Evolutionary conservation across 2,329 filamentous ascomycete species (phyloP).

Genomic region (Colletotrichum endophyticum): DNA sequence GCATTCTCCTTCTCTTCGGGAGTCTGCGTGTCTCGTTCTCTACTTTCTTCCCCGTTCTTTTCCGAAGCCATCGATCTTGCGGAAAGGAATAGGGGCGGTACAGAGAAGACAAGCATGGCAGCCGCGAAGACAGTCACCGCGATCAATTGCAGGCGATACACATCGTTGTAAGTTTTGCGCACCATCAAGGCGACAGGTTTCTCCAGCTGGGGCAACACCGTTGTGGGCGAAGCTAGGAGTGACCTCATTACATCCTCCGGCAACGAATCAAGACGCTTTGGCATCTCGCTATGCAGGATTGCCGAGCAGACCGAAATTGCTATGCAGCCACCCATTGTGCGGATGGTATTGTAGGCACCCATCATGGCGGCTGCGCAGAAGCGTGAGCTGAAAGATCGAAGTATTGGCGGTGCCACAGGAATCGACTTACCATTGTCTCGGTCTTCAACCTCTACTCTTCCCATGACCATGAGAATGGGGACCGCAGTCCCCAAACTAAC

Average conservation of each 20-base stretch:
- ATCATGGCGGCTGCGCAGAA: neutral
- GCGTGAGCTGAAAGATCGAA: neutral
- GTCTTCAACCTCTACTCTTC: neutral
- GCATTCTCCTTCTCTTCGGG: neutral
- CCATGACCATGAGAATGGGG: neutral
- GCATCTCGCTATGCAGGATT: neutral
- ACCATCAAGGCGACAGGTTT: neutral
- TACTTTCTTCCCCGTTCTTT: neutral
- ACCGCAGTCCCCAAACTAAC: neutral
- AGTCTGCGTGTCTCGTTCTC: neutral
- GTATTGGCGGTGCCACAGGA: neutral
- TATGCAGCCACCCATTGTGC: neutral
- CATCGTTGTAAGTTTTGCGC: neutral
- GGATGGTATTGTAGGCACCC: neutral
- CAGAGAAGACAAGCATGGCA: neutral
- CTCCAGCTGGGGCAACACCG: neutral
- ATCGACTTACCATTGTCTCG: neutral
- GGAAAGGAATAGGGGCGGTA: neutral
- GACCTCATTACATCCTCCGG: neutral
- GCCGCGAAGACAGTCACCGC: neutral
- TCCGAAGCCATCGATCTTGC: neutral
- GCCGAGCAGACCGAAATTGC: neutral
- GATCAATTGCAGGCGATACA: neutral
- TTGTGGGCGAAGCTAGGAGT: neutral
- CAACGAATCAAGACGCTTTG: neutral